Base-by-base conservation (phyloP, 768 basidiomycete species). In the Cystofilobasidium bisporidii region DNA sequence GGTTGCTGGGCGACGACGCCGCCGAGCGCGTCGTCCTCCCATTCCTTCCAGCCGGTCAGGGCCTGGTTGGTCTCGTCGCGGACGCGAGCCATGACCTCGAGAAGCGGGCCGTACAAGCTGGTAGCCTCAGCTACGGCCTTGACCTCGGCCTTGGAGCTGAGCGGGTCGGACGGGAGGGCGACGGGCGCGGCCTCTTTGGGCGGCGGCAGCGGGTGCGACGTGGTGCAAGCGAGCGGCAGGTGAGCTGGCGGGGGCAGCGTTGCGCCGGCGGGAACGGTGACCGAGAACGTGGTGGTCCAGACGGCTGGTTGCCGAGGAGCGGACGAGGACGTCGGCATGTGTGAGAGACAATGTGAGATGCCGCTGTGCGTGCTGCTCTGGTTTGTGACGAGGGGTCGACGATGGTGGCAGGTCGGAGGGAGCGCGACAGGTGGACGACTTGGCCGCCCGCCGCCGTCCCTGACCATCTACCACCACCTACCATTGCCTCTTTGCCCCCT, bases 1-100 rank as follows among this genome's bases (percentile, higher is more conserved):
- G 50, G 10, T 48, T 45, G 47, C 60, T 43, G 43, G 40, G 30
- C 26, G 17, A 28, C 53, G 12, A 62, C 61, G n/a, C 61, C 61
- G 26, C 62, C 55, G 20, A 58, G 32, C 45, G 53, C 67, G 24
- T 47, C 61, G 47, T 68, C 67, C 67, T 68, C 67, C 67, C 67
- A 68, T 22, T 68, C 67, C 56, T 68, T 68, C 67, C 67, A 68
- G 20, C 30, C 38, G 43, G 67, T 68, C 33, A 68, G 41, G 48
- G 43, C 41, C 41, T 26, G 45, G 61, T 68, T 68, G 47, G 56
- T 55, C 61, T 63, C 36, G 32, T 45, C 41, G 18, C 61, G 40
- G 30, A 57, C 55, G 9, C 17, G 32, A 14, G 17, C 24, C 67
- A 68, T 68, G 9, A 61, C 61, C 17, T 40, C 55, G 8, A 68